phyloP scores from a whole-genome alignment of 2,329 filamentous ascomycete species.

The Colletotrichum endophyticum region DNA sequence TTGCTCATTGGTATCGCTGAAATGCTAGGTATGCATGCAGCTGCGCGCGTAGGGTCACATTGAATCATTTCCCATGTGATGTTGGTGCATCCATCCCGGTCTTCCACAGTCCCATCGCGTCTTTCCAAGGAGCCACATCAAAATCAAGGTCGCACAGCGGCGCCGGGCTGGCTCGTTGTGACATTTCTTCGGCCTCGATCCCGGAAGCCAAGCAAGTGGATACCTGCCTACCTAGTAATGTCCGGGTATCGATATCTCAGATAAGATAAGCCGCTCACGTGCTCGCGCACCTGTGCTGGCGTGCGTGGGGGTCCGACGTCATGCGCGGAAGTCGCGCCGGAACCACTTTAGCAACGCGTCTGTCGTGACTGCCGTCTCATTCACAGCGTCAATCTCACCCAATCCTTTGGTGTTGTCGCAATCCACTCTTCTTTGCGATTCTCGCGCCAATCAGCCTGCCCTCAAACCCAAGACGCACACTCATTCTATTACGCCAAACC shows the following conservation, averaged over 20 bases:
- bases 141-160: not conserved
- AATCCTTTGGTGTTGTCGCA: not conserved
- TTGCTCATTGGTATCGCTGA: not conserved
- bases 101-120: not conserved
- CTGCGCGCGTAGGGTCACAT: not conserved
- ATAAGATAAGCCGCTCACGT: not conserved
- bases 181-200: not conserved
- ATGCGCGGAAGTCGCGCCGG: not conserved
- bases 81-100: not conserved
- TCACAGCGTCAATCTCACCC: not conserved
- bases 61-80: not conserved
- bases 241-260: not conserved
- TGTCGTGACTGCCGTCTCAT: not conserved
- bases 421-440: not conserved
- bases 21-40: not conserved
- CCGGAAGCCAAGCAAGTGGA: not conserved
- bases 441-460: not conserved
- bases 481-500: not conserved
- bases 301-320: not conserved
- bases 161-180: not conserved
- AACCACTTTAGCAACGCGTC: constrained; percentile 12
- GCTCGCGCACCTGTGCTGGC: constrained; percentile 1
- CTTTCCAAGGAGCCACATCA: not conserved
- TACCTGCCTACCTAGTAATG: not conserved
- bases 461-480: not conserved